Percentiles rank a stretch among this genome's conserved stretches.
These are phyloP conservation scores for Tetrapisispora fleetii DNA, from an alignment of 805 yeast species.

Conservation along the genomic window DNA sequence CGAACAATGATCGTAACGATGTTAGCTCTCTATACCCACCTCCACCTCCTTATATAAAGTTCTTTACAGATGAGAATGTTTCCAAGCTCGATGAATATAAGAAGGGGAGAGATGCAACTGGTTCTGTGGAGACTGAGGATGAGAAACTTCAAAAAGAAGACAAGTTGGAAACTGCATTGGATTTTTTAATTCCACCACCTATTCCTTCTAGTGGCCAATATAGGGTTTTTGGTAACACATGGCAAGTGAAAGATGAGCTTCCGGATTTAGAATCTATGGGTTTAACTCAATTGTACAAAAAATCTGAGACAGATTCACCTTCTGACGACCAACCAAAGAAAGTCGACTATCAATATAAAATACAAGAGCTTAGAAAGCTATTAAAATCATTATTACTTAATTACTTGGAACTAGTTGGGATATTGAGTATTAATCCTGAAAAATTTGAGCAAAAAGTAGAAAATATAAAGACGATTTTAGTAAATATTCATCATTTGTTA, in stretches of 20 bases:
- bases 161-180: slow-evolving; percentile 31
- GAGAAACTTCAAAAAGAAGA: slow-evolving; percentile 21
- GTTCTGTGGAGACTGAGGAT: neutral
- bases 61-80: slow-evolving; percentile 64
- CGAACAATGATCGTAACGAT: slow-evolving; percentile 18
- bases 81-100: slow-evolving; percentile 30
- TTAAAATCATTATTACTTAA: slow-evolving; percentile 70
- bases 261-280: slow-evolving; percentile 73
- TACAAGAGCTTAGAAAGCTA: slow-evolving; percentile 68
- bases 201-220: slow-evolving; percentile 57
- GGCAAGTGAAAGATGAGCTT: slow-evolving; percentile 69
- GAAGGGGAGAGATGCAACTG: slow-evolving; percentile 13
- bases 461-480: slow-evolving; percentile 65
- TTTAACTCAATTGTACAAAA: slow-evolving; percentile 57
- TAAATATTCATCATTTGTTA: slow-evolving; percentile 83
- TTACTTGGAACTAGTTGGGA: slow-evolving; percentile 73
- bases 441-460: slow-evolving; percentile 57
- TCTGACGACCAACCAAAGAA: slow-evolving; percentile 7
- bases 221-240: slow-evolving; percentile 80
- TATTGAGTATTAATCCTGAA: slow-evolving; percentile 64
- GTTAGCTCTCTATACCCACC: slow-evolving; percentile 81
- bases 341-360: slow-evolving; percentile 38
- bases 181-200: slow-evolving; percentile 54
- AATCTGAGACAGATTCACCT: neutral
- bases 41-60: slow-evolving; percentile 76